Evolutionary conservation across 2,329 filamentous ascomycete species (phyloP).

Genomic region (Botrytis elliptica): DNA sequence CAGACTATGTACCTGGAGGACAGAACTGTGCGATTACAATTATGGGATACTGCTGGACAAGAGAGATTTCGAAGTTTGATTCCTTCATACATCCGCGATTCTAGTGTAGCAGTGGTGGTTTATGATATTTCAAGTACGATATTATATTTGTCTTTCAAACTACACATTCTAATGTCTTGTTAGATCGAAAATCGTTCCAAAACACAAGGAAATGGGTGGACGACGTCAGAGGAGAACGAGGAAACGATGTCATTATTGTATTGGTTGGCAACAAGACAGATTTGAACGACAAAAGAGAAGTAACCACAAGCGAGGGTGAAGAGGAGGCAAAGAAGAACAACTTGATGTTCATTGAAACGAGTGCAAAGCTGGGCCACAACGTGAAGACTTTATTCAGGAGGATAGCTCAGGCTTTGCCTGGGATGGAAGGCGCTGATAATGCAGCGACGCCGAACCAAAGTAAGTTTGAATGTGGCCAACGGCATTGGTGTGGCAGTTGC

Average conservation of each 20-base stretch:
- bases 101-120: conserved; percentile 94
- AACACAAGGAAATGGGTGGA: conserved; percentile 99
- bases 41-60: conserved; percentile 98
- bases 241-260: conserved; percentile 98
- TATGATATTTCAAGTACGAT: conserved; percentile 89
- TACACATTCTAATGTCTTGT: conserved; percentile 29
- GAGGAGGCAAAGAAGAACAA: conserved; percentile 98
- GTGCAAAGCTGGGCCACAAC: conserved; percentile 95
- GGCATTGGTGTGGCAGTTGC: neutral
- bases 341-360: conserved; percentile 98
- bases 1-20: conserved; percentile 99
- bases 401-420: conserved; percentile 95
- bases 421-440: conserved; percentile 90
- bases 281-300: conserved; percentile 95
- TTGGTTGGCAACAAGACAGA: conserved; percentile 99
- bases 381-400: conserved; percentile 96
- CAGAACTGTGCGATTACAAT: conserved; percentile 91
- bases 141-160: neutral
- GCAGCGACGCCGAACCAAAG: conserved; percentile 73
- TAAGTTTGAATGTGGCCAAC: conserved; percentile 49
- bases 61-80: conserved; percentile 96
- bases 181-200: conserved; percentile 92
- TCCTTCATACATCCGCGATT: conserved; percentile 97
- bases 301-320: conserved; percentile 93
- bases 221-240: conserved; percentile 92